Conservation (phyloP, 78 protist genomes). For the Dictyostelium intermedium region DNA sequence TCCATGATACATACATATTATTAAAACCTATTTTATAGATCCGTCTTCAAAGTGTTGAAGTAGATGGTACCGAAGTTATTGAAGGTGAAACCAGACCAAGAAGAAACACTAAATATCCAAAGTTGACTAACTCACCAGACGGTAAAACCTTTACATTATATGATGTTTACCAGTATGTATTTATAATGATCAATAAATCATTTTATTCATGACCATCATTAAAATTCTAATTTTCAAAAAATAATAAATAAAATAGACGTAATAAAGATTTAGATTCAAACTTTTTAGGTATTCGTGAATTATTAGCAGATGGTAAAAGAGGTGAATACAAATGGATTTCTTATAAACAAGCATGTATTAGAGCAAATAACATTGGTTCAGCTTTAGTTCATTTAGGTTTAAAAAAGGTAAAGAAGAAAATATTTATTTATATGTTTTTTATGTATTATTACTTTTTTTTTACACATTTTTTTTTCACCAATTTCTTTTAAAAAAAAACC, state of each 20-base stretch:
- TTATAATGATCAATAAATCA: not conserved
- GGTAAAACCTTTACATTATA: constrained; percentile 41
- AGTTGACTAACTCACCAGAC: constrained; percentile 35
- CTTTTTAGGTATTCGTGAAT: constrained; percentile 66
- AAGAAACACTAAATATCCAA: constrained; percentile 64
- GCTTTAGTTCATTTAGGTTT: constrained; percentile 45
- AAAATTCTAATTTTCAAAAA: not conserved
- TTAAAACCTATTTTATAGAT: not conserved
- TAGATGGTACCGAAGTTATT: not conserved
- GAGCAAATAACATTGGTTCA: constrained; percentile 65
- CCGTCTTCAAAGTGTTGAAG: constrained; percentile 12
- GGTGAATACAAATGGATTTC: constrained; percentile 75
- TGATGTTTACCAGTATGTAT: constrained; percentile 59
- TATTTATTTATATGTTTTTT: too few relatives aligned
- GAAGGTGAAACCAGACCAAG: constrained; percentile 56
- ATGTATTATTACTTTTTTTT: not conserved
- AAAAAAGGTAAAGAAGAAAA: not conserved
- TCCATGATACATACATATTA: too few relatives aligned
- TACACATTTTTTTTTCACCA: not conserved
- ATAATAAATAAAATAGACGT: not conserved
- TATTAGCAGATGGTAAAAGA: constrained; percentile 48
- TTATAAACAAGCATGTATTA: constrained; percentile 13
- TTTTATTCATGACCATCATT: not conserved
- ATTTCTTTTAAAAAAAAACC: not conserved
- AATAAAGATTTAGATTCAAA: constrained; percentile 34